Evolutionary conservation across 1,284 basidiomycete species (phyloP), one percentile per base, ranked within the genome.

Genomic region (Coniophora puteana): DNA sequence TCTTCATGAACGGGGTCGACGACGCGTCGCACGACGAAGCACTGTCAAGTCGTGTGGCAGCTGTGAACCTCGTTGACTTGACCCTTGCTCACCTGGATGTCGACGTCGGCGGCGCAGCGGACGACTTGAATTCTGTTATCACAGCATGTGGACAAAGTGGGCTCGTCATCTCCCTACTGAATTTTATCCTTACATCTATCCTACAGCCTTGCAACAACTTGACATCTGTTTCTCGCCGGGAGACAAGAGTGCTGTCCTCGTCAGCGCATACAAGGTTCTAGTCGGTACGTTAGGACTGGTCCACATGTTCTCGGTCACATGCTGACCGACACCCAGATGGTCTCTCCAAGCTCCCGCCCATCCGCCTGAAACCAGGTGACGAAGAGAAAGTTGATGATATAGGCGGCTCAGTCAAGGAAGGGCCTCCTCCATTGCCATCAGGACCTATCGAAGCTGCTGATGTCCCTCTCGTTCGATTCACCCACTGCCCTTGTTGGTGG

Each of bases 1-100:
- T n/a, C n/a, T n/a, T n/a, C n/a, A n/a, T n/a, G n/a, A n/a, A n/a
- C n/a, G n/a, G n/a, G n/a, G n/a, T 88, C 0, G 87, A 91, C 46
- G 92, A 96, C 55, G 71, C 78, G 0, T 83, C 80, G 2, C 91
- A 93, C 54, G 92, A 97, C 54, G 89, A 91, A 53, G 85, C 90
- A 0, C 68, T 98, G 4, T 80, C 91, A 0, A 90, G 83, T 51
- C 80, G 93, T 4, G 84, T 97, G 17, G 89, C 90, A 8, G 93
- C 92, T 0, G 71, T 98, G 31, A 93, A 94, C 53, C 78, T 93
- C 69, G 69, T 96, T 0, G 93, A 96, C 55, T 68, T 98, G 1
- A 76, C 80, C 2, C 68, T 97, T 14, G 83, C 86, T 29, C 92
- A 96, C 61, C 76, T 98, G 1, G 94, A 93, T 5, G 74, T 97